Base-by-base conservation (phyloP, 192 early-diverging fungal genomes). In the Coemansia sp. region DNA sequence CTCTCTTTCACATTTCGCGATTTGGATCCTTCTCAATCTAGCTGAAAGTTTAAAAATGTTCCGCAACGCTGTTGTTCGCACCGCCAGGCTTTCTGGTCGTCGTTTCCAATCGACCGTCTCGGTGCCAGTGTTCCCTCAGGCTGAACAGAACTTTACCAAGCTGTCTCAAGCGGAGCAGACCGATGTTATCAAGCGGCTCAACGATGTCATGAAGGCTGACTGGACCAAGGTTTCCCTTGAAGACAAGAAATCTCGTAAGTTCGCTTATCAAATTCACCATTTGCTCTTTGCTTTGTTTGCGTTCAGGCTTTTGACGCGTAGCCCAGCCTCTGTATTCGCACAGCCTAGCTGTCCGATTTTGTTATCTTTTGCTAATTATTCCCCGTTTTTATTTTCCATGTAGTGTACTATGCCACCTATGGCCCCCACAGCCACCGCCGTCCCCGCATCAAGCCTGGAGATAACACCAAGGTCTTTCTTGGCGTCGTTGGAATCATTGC, bases 371-470 rank as follows among this genome's bases (percentile, higher is more conserved):
- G 10, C 20, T 55, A 55, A 57, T 57, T 0, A 45, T 45, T 13
- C 5, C 1, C 38, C 4, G 42, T 17, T 3, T 13, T 57, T 57
- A 17, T 59, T 20, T 19, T 23, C 9, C 61, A 14, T 70, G 46
- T 82, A 82, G 93, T 90, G 58, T 97, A 94, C 85, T 97, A 87
- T 82, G 90, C 96, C 74, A 92, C 97, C 49, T 99, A 96, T 83
- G 97, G 97, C 62, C 81, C 89, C 46, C 92, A 96, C 87, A 93
- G 90, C 81, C 86, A 89, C 53, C 92, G 97, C 63, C 87, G 90
- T 64, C 89, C 88, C 41, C 73, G 86, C 55, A 71, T 75, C 59
- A 76, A 88, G 83, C 87, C 94, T 68, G 83, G 87, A 69, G 84
- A 88, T 84, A 70, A 75, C 71, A 69, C 84, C 69, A 90, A 93